Evolutionary conservation across 192 early-diverging fungal species (phyloP), one percentile per base, ranked within the genome.

Genomic region (Podila clonocystis): DNA sequence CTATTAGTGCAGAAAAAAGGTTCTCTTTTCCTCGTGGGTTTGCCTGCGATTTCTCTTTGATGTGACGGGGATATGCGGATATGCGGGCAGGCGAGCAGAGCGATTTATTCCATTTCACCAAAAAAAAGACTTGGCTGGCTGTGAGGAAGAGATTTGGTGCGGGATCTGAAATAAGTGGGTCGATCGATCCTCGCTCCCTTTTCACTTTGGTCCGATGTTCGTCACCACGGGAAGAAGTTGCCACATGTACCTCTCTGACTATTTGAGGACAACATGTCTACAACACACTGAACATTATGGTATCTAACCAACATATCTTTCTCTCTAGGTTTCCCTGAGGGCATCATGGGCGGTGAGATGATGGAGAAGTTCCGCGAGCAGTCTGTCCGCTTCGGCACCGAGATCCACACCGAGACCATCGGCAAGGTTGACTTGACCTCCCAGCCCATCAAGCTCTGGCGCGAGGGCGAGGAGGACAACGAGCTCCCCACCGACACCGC

Each of bases 381-480:
- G 87, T 96, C 94, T n/a, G 85, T 82, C 63, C 89, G 89, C 62
- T 95, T 94, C 80, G 97, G 97, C 68, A 97, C 97, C 45, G 85
- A 86, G 61, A 95, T 99, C 63, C 67, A 88, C 82, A 96, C 95
- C 24, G 97, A 98, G 84, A 98, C 97, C 60, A 94, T 99, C 67
- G 86, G 91, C 67, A 91, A 90, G 70, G 87, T 97, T n/a, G 97
- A 97, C 74, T 83, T 96, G 20, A 86, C 89, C 33, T 72, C 86
- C 49, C 89, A 92, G 61, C 96, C 96, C 30, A 94, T 97, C 89
- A 93, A 91, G 85, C 86, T 95, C 72, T 96, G 94, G 94, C 85
- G 87, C 74, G 96, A 99, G 85, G 91, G 89, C 41, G 82, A 83
- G 45, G 96, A 97, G 73, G 83, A 88, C 63, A 75, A 89, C 22